phyloP scores from a whole-genome alignment of 2,329 filamentous ascomycete species.

The Byssochlamys sp. region DNA sequence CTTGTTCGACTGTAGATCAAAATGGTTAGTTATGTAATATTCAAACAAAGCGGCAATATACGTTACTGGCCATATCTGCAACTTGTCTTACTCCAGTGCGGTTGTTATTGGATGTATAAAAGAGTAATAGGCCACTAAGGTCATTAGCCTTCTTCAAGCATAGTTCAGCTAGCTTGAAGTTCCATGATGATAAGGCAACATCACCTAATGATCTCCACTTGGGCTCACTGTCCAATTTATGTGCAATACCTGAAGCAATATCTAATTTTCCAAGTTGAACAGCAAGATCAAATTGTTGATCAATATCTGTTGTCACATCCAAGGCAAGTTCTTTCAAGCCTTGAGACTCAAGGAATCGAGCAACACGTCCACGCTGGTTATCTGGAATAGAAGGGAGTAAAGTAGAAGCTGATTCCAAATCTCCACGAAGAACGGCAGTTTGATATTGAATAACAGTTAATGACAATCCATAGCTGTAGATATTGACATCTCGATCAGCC shows the following conservation, averaged over 20 bases:
- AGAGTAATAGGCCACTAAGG: slow-evolving; percentile 73
- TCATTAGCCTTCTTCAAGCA: slow-evolving; percentile 89
- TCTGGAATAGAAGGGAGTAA: slow-evolving; percentile 72
- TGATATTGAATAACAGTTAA: slow-evolving; percentile 93
- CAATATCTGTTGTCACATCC: slow-evolving; percentile 83
- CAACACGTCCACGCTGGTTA: slow-evolving; percentile 97
- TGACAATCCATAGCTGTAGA: slow-evolving; percentile 82
- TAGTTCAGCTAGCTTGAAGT: slow-evolving; percentile 77
- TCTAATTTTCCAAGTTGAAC: slow-evolving; percentile 72
- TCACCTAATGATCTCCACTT: slow-evolving; percentile 98
- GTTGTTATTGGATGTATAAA: no score
- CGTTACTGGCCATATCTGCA: no score
- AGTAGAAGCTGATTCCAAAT: slow-evolving; percentile 83
- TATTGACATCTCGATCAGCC: slow-evolving; percentile 85
- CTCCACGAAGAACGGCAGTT: slow-evolving; percentile 83
- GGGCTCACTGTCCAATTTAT: slow-evolving; percentile 77
- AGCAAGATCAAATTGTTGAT: slow-evolving; percentile 93
- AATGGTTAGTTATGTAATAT: no score
- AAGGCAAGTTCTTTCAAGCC: slow-evolving; percentile 92
- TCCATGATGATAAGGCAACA: slow-evolving; percentile 75
- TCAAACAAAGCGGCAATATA: no score
- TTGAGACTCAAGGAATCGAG: slow-evolving; percentile 91
- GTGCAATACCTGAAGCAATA: slow-evolving; percentile 74
- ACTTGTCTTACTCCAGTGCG: no score
- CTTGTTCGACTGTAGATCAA: no score